Evolutionary conservation across 768 basidiomycete genomes (phyloP).

Genomic region (Boletus reticulatus): DNA sequence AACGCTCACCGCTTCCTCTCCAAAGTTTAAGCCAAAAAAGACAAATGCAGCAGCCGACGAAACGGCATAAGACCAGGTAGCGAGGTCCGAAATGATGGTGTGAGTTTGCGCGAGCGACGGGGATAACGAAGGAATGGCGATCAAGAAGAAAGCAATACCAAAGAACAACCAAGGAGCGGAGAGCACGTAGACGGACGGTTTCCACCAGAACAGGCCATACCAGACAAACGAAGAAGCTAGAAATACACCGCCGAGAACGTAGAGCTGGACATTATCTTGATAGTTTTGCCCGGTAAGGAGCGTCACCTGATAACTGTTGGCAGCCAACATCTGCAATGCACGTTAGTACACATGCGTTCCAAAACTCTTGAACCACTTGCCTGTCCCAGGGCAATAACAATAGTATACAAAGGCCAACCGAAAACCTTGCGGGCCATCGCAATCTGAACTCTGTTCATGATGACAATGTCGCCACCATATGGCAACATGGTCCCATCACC

Average conservation of each 20-base stretch:
- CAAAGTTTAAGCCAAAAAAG: slow-evolving; percentile 95
- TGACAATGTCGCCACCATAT: slow-evolving; percentile 58
- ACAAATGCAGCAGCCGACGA: slow-evolving; percentile 92
- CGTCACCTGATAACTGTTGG: slow-evolving; percentile 94
- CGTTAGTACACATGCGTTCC: not conserved
- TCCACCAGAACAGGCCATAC: slow-evolving; percentile 87
- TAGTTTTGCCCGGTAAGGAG: slow-evolving; percentile 85
- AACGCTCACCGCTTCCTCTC: slow-evolving; percentile 82
- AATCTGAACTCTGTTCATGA: slow-evolving; percentile 86
- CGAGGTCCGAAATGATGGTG: slow-evolving; percentile 65
- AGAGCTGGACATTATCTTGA: slow-evolving; percentile 76
- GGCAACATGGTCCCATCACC: slow-evolving; percentile 42
- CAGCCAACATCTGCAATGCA: slow-evolving; percentile 66
- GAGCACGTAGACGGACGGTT: slow-evolving; percentile 85
- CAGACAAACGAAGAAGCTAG: slow-evolving; percentile 81
- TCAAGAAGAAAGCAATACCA: slow-evolving; percentile 86
- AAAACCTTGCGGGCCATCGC: slow-evolving; percentile 74
- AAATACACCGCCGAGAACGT: slow-evolving; percentile 89
- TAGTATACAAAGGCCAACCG: slow-evolving; percentile 91
- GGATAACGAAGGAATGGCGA: slow-evolving; percentile 80
- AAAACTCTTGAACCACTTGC: slow-evolving; percentile 32
- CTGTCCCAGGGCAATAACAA: slow-evolving; percentile 84
- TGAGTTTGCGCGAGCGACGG: slow-evolving; percentile 58
- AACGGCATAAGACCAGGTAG: slow-evolving; percentile 89
- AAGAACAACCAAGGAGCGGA: slow-evolving; percentile 91